phyloP scores from a whole-genome alignment of 2,329 filamentous ascomycete genomes.

The Akanthomyces lecanii region DNA sequence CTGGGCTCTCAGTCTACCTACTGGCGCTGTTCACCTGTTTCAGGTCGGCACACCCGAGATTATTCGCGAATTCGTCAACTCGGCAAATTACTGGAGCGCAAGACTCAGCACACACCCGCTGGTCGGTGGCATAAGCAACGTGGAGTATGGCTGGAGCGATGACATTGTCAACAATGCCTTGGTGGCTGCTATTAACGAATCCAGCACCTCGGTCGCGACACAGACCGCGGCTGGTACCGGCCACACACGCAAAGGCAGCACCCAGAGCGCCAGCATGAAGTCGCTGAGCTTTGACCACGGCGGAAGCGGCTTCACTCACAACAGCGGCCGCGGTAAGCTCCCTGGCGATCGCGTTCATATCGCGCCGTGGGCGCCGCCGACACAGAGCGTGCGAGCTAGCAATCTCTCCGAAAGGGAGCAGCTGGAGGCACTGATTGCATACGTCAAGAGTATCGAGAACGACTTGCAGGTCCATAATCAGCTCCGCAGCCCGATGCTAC shows the following conservation, averaged over 20 bases:
- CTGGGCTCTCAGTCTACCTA: conserved; percentile 88
- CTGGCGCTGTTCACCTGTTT: conserved; percentile 94
- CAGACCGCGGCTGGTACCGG: conserved; percentile 33
- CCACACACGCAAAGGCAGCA: conserved; percentile 37
- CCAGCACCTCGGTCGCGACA: conserved; percentile 19
- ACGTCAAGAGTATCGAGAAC: conserved; percentile 80
- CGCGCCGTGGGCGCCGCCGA: conserved; percentile 82
- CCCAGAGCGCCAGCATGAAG: conserved; percentile 49
- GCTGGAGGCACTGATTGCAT: conserved; percentile 66
- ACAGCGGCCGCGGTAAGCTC: conserved; percentile 54
- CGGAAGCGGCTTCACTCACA: conserved; percentile 46
- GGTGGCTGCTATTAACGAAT: conserved; percentile 50
- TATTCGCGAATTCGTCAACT: conserved; percentile 87
- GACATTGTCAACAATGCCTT: conserved; percentile 64
- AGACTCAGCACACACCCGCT: conserved; percentile 90
- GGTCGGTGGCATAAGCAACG: conserved; percentile 88
- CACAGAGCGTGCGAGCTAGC: conserved; percentile 84
- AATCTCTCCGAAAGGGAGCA: conserved; percentile 76
- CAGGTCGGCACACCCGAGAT: conserved; percentile 95
- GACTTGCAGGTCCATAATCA: conserved; percentile 87
- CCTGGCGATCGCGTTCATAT: conserved; percentile 82
- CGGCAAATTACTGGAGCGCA: conserved; percentile 97
- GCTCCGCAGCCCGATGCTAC: conserved; percentile 77
- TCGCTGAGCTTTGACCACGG: conserved; percentile 60
- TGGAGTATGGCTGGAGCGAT: conserved; percentile 97